Evolutionary conservation across 164 flowering plant species (phyloP).

Genomic region (Litsea cubeba): DNA sequence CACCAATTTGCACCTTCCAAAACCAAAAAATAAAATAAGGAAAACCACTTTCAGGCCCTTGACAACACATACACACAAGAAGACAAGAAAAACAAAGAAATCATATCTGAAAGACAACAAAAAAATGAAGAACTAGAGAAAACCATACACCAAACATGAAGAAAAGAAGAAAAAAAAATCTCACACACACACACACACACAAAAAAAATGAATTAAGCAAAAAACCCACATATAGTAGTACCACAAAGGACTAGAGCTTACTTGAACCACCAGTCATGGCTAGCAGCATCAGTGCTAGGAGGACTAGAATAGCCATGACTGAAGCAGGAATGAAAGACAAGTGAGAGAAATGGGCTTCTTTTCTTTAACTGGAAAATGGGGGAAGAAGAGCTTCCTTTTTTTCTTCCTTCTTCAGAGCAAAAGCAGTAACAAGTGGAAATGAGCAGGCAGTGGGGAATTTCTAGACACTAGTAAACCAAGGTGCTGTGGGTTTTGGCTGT

Average conservation of each 20-base stretch:
- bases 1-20: slow-evolving; percentile 53
- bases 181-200: background rate
- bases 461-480: background rate
- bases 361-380: background rate
- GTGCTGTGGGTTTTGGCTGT: background rate
- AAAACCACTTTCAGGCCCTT: too few species aligned
- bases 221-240: background rate
- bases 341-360: background rate
- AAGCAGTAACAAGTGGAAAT: background rate
- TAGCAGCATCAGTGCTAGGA: background rate
- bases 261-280: slow-evolving; percentile 1
- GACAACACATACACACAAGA: too few species aligned
- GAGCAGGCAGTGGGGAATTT: background rate
- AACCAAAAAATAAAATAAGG: background rate
- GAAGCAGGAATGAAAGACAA: background rate
- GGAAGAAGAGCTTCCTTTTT: background rate
- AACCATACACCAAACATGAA: background rate
- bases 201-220: background rate
- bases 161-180: background rate
- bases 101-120: background rate
- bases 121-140: background rate
- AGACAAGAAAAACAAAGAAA: background rate
- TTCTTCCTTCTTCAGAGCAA: background rate
- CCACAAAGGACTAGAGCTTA: background rate
- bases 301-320: background rate